Base-by-base conservation (phyloP, 2,329 filamentous ascomycete species). In the Aspergillus sp. region DNA sequence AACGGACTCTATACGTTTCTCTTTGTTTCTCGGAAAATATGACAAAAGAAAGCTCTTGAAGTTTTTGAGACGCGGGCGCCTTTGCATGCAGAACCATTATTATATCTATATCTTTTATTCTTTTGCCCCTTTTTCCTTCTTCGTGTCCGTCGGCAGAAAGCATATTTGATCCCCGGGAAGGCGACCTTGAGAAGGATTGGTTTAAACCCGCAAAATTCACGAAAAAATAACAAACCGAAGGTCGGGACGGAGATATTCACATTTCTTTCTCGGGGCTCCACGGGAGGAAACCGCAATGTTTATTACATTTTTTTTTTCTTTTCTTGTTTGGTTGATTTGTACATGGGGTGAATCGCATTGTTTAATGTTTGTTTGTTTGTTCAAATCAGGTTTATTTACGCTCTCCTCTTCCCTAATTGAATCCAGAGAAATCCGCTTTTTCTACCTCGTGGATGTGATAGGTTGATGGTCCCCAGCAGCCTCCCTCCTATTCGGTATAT, bases 151-250 rank as follows among this genome's bases (percentile, higher is more conserved):
- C 61, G 58, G 61, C 58, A 62, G 62, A 63, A 66, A 63, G 61
- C 60, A 67, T 69, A 59, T 60, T 63, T 68, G 63, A 67, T 66
- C 64, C 66, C 61, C 61, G 68, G 65, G 69, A 71, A 66, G 68
- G 70, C 70, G 68, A 75, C 68, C 36, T 42, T 42, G 10, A 2
- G 72, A 74, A 69, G 71, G 70, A 74, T 71, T 69, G 74, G 69
- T 62, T 63, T 60, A 69, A 72, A 4, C 42, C 42, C 42, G 12
- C 2, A 46, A 46, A 46, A 46, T 20, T 18, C 42, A 46, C 36
- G 16, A n/a, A 42, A n/a, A 42, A 42, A 42, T 36, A 11, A 36
- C 32, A 36, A 36, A 14, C 4, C 32, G 12, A 36, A 36, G 32
- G 32, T 32, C 31, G 32, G 12, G 32, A 36, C 7, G 11, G 32